These are phyloP conservation scores for Echium plantagineum DNA, from an alignment of 257 asterid species.

Conservation along the genomic window DNA sequence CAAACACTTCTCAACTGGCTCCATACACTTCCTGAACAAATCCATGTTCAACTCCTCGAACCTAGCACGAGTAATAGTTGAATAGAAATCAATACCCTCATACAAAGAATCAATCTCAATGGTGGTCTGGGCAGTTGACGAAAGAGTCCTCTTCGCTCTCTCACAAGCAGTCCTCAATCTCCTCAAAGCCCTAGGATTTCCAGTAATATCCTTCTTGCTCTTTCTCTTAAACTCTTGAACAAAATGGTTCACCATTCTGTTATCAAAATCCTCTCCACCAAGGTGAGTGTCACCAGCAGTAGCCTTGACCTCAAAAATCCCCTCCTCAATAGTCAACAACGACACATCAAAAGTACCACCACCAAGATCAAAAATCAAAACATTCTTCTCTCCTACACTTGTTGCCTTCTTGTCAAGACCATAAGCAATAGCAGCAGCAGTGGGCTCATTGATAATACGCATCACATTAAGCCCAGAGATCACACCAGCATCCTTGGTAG, in stretches of 20 bases:
- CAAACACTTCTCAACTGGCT: neutral
- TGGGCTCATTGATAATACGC: neutral
- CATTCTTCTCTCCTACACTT: neutral
- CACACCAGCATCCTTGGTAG: neutral
- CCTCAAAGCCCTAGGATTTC: neutral
- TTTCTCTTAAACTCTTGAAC: neutral
- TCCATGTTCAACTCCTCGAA: neutral
- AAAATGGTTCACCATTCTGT: neutral
- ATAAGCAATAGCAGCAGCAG: neutral
- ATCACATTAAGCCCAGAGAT: neutral
- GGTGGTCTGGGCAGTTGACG: neutral
- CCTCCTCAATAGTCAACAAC: neutral
- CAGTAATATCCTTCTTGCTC: neutral
- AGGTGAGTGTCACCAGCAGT: neutral
- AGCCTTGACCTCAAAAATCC: neutral
- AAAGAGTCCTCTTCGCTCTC: neutral
- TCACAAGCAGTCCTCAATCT: neutral
- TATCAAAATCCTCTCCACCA: neutral
- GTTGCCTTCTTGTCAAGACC: neutral
- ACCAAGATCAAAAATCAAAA: neutral
- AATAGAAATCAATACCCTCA: neutral
- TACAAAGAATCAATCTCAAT: neutral
- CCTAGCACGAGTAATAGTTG: neutral
- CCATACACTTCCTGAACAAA: neutral
- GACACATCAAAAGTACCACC: neutral